Evolutionary conservation across 2,329 filamentous ascomycete species (phyloP).

Genomic region (Botrytis fragariae): DNA sequence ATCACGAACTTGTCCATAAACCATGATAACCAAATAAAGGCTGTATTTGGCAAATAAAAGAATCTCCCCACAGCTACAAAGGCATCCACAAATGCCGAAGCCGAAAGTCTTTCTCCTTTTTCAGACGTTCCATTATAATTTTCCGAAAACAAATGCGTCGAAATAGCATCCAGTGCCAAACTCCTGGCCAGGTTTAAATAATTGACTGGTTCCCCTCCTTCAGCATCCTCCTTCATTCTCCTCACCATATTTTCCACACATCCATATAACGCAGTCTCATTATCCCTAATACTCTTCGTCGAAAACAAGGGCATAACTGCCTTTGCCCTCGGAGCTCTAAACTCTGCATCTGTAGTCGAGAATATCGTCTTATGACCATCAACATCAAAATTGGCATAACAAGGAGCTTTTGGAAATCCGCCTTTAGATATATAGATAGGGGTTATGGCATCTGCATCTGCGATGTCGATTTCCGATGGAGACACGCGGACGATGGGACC

Average conservation of each 20-base stretch:
- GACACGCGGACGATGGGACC: conserved; percentile 39
- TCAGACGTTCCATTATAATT: conserved; percentile 47
- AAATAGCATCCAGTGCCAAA: conserved; percentile 54
- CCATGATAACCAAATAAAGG: conserved; percentile 40
- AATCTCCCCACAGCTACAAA: conserved; percentile 55
- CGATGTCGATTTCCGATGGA: conserved; percentile 40
- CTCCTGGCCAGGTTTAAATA: conserved; percentile 49
- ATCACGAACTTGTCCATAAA: conserved; percentile 40
- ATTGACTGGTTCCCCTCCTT: conserved; percentile 42
- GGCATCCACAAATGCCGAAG: conserved; percentile 52
- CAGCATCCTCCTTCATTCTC: conserved; percentile 41
- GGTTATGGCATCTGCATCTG: conserved; percentile 37
- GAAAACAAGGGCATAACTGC: conserved; percentile 50
- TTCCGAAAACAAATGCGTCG: conserved; percentile 51
- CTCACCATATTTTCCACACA: conserved; percentile 45
- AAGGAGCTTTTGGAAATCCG: conserved; percentile 51
- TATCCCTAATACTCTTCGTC: conserved; percentile 45
- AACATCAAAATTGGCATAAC: conserved; percentile 56
- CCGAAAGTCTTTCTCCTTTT: conserved; percentile 40
- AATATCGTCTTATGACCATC: conserved; percentile 56
- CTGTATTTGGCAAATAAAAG: conserved; percentile 49
- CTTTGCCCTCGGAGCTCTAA: conserved; percentile 47
- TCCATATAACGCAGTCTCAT: conserved; percentile 41
- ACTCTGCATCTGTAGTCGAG: conserved; percentile 43
- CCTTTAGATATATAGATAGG: conserved; percentile 52